phyloP scores from a whole-genome alignment of 2,329 filamentous ascomycete species.

The Penicillium digitatum region DNA sequence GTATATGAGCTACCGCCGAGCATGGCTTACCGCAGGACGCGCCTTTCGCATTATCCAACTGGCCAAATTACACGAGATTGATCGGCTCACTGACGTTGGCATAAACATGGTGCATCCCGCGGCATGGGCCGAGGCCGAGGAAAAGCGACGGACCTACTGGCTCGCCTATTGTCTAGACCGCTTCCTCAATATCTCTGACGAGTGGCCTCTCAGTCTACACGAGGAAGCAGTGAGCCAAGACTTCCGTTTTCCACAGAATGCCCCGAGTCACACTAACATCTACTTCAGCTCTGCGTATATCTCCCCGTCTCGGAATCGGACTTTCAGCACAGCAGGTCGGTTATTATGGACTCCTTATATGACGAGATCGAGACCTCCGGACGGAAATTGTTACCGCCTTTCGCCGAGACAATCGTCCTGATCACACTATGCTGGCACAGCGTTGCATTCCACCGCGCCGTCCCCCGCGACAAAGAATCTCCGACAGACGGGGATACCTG shows the following conservation, averaged over 20 bases:
- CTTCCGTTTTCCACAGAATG: neutral
- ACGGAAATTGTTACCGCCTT: constrained; percentile 3
- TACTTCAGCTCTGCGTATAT: constrained; percentile 10
- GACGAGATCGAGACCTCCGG: constrained; percentile 3
- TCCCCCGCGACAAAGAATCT: neutral
- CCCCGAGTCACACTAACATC: neutral
- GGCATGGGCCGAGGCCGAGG: constrained; percentile 28
- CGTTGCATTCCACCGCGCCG: neutral
- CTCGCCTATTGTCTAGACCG: constrained; percentile 37
- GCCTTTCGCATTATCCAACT: constrained; percentile 39
- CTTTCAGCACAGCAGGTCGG: constrained; percentile 3
- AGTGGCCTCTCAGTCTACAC: constrained; percentile 29
- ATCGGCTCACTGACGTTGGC: constrained; percentile 11
- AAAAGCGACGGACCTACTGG: constrained; percentile 37
- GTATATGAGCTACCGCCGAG: constrained; percentile 31
- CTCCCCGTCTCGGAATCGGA: constrained; percentile 15
- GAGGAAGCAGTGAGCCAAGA: constrained; percentile 18
- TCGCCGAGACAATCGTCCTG: constrained; percentile 6
- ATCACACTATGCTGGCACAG: constrained; percentile 8
- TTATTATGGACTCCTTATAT: constrained; percentile 22
- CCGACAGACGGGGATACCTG: constrained; percentile 1
- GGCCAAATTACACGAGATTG: constrained; percentile 36
- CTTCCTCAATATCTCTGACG: constrained; percentile 28
- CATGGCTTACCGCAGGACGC: constrained; percentile 38
- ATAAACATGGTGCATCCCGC: neutral